phyloP scores from a whole-genome alignment of 1,284 basidiomycete genomes.

The Xanthoconium separans region DNA sequence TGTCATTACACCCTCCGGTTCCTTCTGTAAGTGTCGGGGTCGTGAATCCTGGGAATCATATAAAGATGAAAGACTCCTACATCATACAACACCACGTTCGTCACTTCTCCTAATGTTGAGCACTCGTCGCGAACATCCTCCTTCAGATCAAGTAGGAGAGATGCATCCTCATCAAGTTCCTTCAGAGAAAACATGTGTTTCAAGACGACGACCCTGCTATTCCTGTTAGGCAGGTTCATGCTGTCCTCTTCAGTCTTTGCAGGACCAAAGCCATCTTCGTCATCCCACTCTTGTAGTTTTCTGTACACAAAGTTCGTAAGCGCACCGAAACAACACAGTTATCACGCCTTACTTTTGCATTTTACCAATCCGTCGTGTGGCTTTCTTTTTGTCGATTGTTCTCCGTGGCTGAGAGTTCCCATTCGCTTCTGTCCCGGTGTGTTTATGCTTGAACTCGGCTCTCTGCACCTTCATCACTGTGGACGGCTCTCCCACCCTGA shows the following conservation, averaged over 20 bases:
- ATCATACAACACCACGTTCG: slow-evolving; percentile 95
- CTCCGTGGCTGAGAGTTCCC: slow-evolving; percentile 51
- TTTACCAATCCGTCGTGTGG: slow-evolving; percentile 77
- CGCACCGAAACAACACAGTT: not conserved
- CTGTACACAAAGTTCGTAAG: slow-evolving; percentile 37
- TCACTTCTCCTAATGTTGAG: slow-evolving; percentile 88
- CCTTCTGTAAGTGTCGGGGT: slow-evolving; percentile 56
- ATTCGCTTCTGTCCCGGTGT: slow-evolving; percentile 29
- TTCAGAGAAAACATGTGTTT: slow-evolving; percentile 93
- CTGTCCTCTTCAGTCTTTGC: slow-evolving; percentile 55
- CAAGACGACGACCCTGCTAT: slow-evolving; percentile 83
- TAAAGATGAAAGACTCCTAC: slow-evolving; percentile 48
- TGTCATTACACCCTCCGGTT: slow-evolving; percentile 93
- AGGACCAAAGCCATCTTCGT: slow-evolving; percentile 81
- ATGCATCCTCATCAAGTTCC: slow-evolving; percentile 86
- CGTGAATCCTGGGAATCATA: not conserved
- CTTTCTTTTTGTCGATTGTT: slow-evolving; percentile 79
- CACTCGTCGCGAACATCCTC: slow-evolving; percentile 97
- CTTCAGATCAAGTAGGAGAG: slow-evolving; percentile 89
- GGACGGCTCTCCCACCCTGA: slow-evolving; percentile 76
- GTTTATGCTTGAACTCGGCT: slow-evolving; percentile 82
- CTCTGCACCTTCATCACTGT: slow-evolving; percentile 81
- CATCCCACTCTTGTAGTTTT: slow-evolving; percentile 85
- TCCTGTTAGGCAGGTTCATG: slow-evolving; percentile 47
- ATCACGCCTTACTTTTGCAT: slow-evolving; percentile 78